These are phyloP conservation scores for Hyaloperonospora arabidopsidis DNA, from an alignment of 352 stramenopile genomes.

Conservation along the genomic window DNA sequence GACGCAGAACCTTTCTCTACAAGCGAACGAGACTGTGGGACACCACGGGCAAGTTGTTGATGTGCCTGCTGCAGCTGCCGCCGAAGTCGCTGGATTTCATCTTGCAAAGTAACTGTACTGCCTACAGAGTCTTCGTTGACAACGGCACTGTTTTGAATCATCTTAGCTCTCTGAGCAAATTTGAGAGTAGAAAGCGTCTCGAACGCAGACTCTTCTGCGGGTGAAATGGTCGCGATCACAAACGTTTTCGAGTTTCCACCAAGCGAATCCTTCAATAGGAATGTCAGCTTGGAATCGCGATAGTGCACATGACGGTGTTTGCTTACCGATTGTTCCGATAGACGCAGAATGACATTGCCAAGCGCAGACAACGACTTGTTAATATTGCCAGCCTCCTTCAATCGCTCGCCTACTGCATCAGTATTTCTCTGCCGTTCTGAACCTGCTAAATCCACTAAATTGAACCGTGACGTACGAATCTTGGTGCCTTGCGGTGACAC, in stretches of 20 bases:
- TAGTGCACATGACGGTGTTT: constrained; percentile 83
- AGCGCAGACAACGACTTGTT: constrained; percentile 95
- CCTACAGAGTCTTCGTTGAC: constrained; percentile 79
- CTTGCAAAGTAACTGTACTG: constrained; percentile 52
- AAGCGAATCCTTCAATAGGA: constrained; percentile 77
- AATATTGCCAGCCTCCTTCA: constrained; percentile 96
- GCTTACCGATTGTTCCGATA: constrained; percentile 71
- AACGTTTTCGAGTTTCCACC: constrained; percentile 84
- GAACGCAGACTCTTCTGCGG: constrained; percentile 76
- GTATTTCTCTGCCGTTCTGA: constrained; percentile 95
- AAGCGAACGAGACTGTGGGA: constrained; percentile 16
- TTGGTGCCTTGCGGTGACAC: constrained; percentile 51
- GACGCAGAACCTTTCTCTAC: constrained; percentile 8
- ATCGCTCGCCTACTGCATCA: constrained; percentile 88
- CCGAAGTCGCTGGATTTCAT: constrained; percentile 60
- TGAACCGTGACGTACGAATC: constrained; percentile 87
- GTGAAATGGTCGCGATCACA: constrained; percentile 79
- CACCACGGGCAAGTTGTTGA: constrained; percentile 21
- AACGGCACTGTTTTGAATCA: constrained; percentile 79
- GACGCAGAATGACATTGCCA: constrained; percentile 91
- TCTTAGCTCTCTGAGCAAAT: constrained; percentile 77
- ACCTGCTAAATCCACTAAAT: constrained; percentile 96
- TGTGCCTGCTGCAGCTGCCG: constrained; percentile 52
- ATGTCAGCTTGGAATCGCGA: constrained; percentile 81
- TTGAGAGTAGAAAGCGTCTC: constrained; percentile 82